Evolutionary conservation across 2,329 filamentous ascomycete genomes (phyloP).

Genomic region (Purpureocillium lavendulum): DNA sequence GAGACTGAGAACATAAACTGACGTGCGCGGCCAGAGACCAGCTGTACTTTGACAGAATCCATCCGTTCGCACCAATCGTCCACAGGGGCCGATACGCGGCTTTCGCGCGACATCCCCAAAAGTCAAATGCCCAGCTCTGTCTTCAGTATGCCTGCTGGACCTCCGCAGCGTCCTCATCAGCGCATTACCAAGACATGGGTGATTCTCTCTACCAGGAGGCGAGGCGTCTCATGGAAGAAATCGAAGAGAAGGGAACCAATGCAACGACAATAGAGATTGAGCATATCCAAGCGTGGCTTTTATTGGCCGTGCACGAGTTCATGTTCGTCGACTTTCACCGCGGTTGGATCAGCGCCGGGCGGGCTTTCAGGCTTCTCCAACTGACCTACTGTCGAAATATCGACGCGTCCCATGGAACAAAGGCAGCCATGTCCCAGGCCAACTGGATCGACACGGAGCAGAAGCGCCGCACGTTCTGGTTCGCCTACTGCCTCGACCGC

Average conservation of each 20-base stretch:
- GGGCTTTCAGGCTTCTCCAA: conserved; percentile 26
- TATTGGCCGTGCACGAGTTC: conserved; percentile 27
- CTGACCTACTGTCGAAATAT: conserved; percentile 24
- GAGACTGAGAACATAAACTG: background rate
- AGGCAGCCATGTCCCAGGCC: conserved; percentile 1
- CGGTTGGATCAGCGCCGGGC: conserved; percentile 26
- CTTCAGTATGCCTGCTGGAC: conserved; percentile 28
- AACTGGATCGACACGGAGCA: conserved; percentile 23
- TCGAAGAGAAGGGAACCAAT: conserved; percentile 2
- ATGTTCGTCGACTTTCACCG: conserved; percentile 22
- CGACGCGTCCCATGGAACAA: conserved; percentile 17
- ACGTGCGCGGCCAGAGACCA: conserved; percentile 7
- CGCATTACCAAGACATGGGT: conserved; percentile 15
- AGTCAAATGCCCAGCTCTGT: conserved; percentile 7
- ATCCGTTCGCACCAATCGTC: conserved; percentile 10
- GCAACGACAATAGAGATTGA: conserved; percentile 13
- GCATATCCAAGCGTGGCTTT: conserved; percentile 25
- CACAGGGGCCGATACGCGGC: conserved; percentile 9
- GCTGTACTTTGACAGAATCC: conserved; percentile 12
- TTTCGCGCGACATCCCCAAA: conserved; percentile 5
- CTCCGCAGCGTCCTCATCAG: conserved; percentile 21
- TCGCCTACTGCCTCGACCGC: conserved; percentile 27
- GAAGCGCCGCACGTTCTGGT: conserved; percentile 28
- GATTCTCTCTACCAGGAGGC: conserved; percentile 7
- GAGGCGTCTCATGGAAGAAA: conserved; percentile 5